Conservation (phyloP, 73 alveolate species). For the Loxodes magnus region DNA sequence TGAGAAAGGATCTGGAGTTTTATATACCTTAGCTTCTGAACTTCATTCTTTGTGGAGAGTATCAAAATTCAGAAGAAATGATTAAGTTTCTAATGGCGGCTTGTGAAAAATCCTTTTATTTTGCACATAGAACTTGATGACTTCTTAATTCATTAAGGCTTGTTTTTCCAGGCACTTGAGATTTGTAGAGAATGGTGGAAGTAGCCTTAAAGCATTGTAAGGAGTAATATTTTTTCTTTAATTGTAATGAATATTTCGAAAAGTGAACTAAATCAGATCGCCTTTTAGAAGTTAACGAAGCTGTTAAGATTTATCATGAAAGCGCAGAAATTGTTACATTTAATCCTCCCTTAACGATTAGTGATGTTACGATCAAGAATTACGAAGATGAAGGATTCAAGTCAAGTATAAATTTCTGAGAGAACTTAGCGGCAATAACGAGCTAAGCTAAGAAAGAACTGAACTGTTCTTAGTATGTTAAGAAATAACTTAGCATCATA, state of each 20-base stretch:
- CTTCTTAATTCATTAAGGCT: conserved; percentile 39
- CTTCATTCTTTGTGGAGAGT: conserved; percentile 27
- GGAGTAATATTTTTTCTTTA: conserved; percentile 1
- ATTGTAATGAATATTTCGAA: neutral
- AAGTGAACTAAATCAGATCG: conserved; percentile 23
- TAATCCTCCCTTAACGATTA: no score
- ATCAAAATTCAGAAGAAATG: conserved; percentile 20
- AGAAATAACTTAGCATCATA: conserved; percentile 8
- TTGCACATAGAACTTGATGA: conserved; percentile 71
- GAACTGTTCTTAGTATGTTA: conserved; percentile 21
- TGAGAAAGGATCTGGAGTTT: conserved; percentile 47
- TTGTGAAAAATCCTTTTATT: conserved; percentile 48
- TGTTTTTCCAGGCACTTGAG: conserved; percentile 4
- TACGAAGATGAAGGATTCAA: no score
- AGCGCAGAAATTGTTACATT: no score
- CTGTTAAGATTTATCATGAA: no score
- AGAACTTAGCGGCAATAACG: conserved; percentile 23
- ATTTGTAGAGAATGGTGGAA: neutral
- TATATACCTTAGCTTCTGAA: conserved; percentile 58
- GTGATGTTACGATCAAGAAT: no score
- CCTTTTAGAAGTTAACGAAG: conserved; percentile 20
- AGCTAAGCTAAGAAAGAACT: conserved; percentile 30
- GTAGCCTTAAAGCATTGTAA: neutral
- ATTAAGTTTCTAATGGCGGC: conserved; percentile 38
- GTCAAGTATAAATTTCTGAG: conserved; percentile 7